Evolutionary conservation across 148 eudicot species (phyloP).

Genomic region (Cornus kousa): DNA sequence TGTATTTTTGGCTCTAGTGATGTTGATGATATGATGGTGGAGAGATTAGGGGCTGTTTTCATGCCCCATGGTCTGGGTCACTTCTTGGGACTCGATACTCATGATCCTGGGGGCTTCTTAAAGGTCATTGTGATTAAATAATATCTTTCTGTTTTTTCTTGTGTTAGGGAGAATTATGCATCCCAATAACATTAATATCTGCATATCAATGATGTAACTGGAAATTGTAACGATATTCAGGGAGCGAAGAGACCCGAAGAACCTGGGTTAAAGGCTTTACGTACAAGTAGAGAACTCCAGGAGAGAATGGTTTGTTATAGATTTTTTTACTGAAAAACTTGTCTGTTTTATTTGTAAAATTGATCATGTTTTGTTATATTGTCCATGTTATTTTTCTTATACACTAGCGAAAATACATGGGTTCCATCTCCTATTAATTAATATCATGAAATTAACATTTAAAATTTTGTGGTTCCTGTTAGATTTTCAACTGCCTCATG

Average conservation of each 20-base stretch:
- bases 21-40: conserved; percentile 76
- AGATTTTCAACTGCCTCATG: neutral
- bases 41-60: conserved; percentile 86
- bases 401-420: too few species aligned
- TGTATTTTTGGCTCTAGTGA: conserved; percentile 39
- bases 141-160: neutral
- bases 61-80: conserved; percentile 99
- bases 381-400: neutral
- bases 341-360: neutral
- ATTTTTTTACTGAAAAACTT: neutral
- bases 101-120: conserved; percentile 97
- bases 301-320: conserved; percentile 69
- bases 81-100: conserved; percentile 95
- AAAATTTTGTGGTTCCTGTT: neutral
- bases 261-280: conserved; percentile 78
- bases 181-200: neutral
- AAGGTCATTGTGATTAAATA: conserved; percentile 43
- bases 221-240: conserved; percentile 31
- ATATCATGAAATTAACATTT: neutral
- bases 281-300: conserved; percentile 80
- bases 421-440: neutral
- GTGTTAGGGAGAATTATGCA: neutral
- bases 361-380: too few species aligned
- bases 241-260: conserved; percentile 79
- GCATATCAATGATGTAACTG: neutral